A percentile compares a stretch with the other conserved stretches of the same genome.
Evolutionary conservation across 371 early-diverging fungal genomes (phyloP).

Genomic region (Vairimorpha necatrix): DNA sequence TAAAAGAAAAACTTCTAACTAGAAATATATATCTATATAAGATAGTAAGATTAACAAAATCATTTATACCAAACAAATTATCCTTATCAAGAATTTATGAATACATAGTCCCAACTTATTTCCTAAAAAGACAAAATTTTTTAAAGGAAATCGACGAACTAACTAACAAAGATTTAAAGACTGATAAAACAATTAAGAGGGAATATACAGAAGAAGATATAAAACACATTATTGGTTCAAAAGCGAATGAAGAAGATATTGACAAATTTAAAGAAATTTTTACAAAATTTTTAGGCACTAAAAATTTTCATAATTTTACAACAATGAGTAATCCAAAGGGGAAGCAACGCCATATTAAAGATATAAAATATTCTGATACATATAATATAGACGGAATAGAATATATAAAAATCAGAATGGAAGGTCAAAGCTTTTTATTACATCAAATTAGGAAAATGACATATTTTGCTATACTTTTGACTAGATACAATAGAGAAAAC

Average conservation of each 20-base stretch:
- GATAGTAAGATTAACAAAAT: conserved; percentile 69
- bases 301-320: conserved; percentile 93
- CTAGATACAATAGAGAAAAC: conserved; percentile 52
- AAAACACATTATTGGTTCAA: conserved; percentile 6
- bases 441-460: conserved; percentile 95
- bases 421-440: conserved; percentile 95
- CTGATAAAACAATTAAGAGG: conserved; percentile 12
- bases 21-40: conserved; percentile 69
- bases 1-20: conserved; percentile 71
- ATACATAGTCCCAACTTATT: conserved; percentile 86
- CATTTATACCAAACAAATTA: conserved; percentile 79
- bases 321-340: conserved; percentile 72
- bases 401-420: conserved; percentile 81
- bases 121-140: conserved; percentile 65
- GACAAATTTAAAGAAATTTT: conserved; percentile 70
- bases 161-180: conserved; percentile 18
- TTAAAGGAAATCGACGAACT: conserved; percentile 1
- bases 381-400: conserved; percentile 71
- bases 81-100: conserved; percentile 90
- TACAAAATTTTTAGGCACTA: conserved; percentile 74
- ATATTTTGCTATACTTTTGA: conserved; percentile 50
- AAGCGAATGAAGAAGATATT: conserved; percentile 64
- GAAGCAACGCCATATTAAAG: conserved; percentile 71
- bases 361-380: conserved; percentile 65
- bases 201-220: conserved; percentile 4